Base-by-base conservation (phyloP, 768 basidiomycete genomes). In the Serpula lacrymans region DNA sequence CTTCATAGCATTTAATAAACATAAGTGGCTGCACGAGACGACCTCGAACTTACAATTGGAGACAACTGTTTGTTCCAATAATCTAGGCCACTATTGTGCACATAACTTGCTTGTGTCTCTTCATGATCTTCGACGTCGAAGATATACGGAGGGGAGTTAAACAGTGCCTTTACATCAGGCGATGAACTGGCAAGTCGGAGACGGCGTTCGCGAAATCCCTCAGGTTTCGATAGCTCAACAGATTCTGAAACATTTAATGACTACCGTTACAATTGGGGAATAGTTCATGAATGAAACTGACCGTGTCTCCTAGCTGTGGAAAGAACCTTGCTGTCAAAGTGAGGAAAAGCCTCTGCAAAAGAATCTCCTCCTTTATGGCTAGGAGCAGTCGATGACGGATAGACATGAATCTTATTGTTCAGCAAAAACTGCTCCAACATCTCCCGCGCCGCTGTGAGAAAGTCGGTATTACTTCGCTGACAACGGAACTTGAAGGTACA, bases 401-500 rank as follows among this genome's bases (percentile, higher is more conserved):
- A 88, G 42, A 84, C 77, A 50, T 88, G 81, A 20, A 95, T 77
- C 46, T 87, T 91, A 51, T 93, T 84, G 44, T 82, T 81, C 18
- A 85, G 68, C 42, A 98, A 63, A 69, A 87, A 97, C 55, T 93
- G 88, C 57, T 98, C 95, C 4, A 98, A 74, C 72, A 89, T 83
- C 65, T 98, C 95, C 47, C 89, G 73, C 7, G 90, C 88, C 1
- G 93, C 84, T 28, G 84, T 79, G 41, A 97, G 70, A 66, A 91
- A 92, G 61, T 97, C 95, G 53, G 87, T 89, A 56, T 96, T 95
- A 61, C 88, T 91, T 41, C 93, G 78, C 59, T 96, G 94, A 63
- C 95, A 94, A 24, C 86, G 78, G 72, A 96, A 96, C 61, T 92
- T 94, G 78, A 96, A 95, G 37, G 92, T 85, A 43, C 84, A 84